Percentiles rank a stretch among this genome's conserved stretches.
Evolutionary conservation across 768 basidiomycete species (phyloP).

Genomic region (Boletus subparvulus): DNA sequence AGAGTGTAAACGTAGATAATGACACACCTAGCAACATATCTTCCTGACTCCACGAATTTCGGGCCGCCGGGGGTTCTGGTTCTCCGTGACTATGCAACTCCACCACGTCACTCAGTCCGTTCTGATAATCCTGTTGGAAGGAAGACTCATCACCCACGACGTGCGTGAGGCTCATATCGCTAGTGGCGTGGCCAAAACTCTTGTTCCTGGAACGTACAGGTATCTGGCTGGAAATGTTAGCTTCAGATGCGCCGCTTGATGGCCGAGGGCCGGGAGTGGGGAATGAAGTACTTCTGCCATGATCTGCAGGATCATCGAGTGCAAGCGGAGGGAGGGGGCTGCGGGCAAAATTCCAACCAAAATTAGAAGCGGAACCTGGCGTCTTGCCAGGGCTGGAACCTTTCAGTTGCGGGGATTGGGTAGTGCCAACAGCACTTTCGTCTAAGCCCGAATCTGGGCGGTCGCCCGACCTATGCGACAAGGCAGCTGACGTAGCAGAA

Average conservation of each 20-base stretch:
- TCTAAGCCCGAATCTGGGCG: conserved; percentile 1
- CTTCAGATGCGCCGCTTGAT: conserved; percentile 25
- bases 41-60: conserved; percentile 15
- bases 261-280: conserved; percentile 28
- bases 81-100: conserved; percentile 27
- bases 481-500: background rate
- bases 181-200: conserved; percentile 17
- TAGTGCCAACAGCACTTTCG: background rate
- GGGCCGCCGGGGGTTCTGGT: conserved; percentile 22
- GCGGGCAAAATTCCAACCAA: conserved; percentile 43
- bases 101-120: conserved; percentile 28
- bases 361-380: conserved; percentile 28
- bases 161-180: conserved; percentile 24
- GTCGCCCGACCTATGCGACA: conserved; percentile 2
- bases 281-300: conserved; percentile 19
- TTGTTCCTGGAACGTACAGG: conserved; percentile 45
- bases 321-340: conserved; percentile 42
- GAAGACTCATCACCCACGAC: conserved; percentile 24
- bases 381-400: conserved; percentile 14
- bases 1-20: background rate
- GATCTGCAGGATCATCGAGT: conserved; percentile 27
- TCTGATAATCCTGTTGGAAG: conserved; percentile 27
- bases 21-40: conserved; percentile 21
- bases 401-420: background rate
- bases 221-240: conserved; percentile 39